Evolutionary conservation across 768 basidiomycete genomes (phyloP), one percentile per base, ranked within the genome.

Genomic region (Lentinula aciculospora): DNA sequence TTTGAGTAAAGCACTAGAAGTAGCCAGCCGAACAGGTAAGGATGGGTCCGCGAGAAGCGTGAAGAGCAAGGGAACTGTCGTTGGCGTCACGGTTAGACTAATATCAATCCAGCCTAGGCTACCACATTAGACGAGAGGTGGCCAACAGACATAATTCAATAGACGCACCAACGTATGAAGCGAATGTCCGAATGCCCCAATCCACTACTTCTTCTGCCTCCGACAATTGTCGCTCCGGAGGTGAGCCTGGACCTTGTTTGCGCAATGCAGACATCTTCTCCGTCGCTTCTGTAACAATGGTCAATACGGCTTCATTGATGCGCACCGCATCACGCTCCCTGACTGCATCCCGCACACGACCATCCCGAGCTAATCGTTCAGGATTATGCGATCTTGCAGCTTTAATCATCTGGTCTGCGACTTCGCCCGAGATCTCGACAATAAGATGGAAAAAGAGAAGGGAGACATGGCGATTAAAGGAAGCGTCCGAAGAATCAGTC

Each of bases 351-450:
- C 97, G 77, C 48, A 98, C 87, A 48, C 85, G 83, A 19, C 76
- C 85, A 73, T 99, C 97, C 56, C 94, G 84, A 45, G 80, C 76
- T 67, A 93, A 86, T 48, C 97, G 82, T 49, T 77, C 82, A 7
- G 78, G 73, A 55, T 77, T 85, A 68, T 82, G 94, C 42, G 83
- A 69, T 51, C 95, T 79, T 13, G 94, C 95, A 50, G 90, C 81
- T 72, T 96, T 94, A 65, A 98, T 84, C 61, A 93, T 84, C 65
- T 92, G 89, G 74, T 99, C 97, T 50, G 93, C 93, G n/a, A 98
- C 90, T 71, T 99, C 97, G 12, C 91, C 90, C 0, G 94, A 95
- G 55, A 98, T 95, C 70, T 99, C 97, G 59, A 90, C 84, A 44
- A 99, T 79, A 63, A 98, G 79, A 66, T 91, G 94, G 69, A 98